Evolutionary conservation across 768 basidiomycete species (phyloP).

Genomic region (Termitomyces sp.): DNA sequence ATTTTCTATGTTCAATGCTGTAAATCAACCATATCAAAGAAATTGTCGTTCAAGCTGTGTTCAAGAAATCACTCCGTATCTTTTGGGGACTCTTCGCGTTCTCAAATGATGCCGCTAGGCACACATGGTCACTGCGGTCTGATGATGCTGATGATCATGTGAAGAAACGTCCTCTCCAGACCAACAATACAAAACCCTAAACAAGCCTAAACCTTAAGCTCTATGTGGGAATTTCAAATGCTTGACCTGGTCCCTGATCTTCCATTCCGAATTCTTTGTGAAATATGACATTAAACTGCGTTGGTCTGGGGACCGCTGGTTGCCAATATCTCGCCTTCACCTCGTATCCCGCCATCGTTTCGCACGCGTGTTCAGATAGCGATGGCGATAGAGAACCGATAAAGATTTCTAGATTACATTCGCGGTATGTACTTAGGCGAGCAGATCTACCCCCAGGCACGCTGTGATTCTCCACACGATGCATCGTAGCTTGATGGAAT

Average conservation of each 20-base stretch:
- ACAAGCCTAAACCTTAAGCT: no score
- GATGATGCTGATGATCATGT: background rate
- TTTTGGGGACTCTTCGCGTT: background rate
- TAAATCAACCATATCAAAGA: no score
- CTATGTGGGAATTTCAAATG: background rate
- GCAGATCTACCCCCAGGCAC: background rate
- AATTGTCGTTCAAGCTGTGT: background rate
- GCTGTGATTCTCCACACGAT: background rate
- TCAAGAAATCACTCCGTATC: background rate
- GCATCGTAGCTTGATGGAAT: background rate
- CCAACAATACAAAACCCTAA: no score
- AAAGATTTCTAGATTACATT: background rate
- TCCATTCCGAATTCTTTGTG: background rate
- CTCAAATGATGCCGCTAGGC: background rate
- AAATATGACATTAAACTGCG: background rate
- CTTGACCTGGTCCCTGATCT: background rate
- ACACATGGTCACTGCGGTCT: background rate
- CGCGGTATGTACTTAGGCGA: no score
- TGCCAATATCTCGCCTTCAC: no score
- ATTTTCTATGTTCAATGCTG: no score
- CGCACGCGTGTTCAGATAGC: background rate
- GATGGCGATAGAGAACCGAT: background rate
- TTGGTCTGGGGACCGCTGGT: no score
- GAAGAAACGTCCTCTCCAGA: background rate
- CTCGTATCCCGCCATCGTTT: no score